Conservation (phyloP, 768 basidiomycete species). For the Clitopilus hobsonii region DNA sequence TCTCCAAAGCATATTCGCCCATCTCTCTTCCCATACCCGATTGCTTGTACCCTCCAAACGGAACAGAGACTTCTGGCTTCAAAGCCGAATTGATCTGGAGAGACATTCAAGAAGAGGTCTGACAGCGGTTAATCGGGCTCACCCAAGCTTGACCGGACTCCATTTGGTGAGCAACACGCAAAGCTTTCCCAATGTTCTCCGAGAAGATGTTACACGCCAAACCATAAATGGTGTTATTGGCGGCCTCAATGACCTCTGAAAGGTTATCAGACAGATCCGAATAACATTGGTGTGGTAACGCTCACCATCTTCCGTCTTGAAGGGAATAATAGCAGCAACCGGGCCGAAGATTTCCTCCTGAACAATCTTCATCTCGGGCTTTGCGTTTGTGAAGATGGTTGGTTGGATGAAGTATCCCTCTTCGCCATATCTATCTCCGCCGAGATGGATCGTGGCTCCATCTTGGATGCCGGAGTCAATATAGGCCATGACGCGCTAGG, state of each 20-base stretch:
- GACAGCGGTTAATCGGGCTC: not conserved
- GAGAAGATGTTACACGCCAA: conserved; percentile 13
- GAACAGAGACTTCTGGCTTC: conserved; percentile 3
- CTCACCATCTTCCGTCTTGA: conserved; percentile 45
- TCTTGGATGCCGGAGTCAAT: conserved; percentile 63
- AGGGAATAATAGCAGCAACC: conserved; percentile 66
- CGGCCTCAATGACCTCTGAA: conserved; percentile 14
- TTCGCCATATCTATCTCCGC: conserved; percentile 50
- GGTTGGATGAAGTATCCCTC: conserved; percentile 71
- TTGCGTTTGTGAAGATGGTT: conserved; percentile 63
- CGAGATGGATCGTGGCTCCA: conserved; percentile 58
- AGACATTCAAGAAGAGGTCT: not conserved
- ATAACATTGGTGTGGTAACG: not conserved
- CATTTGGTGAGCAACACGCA: conserved; percentile 13
- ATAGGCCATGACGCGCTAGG: conserved; percentile 62
- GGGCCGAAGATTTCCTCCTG: conserved; percentile 74
- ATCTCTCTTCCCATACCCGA: conserved; percentile 18
- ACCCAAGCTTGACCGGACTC: conserved; percentile 13
- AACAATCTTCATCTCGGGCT: conserved; percentile 63
- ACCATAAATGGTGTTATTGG: conserved; percentile 12
- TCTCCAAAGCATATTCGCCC: conserved; percentile 16
- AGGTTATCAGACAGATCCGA: conserved; percentile 24
- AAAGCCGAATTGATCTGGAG: conserved; percentile 13
- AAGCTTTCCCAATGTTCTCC: conserved; percentile 8
- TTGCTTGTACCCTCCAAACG: conserved; percentile 22